phyloP scores from a whole-genome alignment of 2,329 filamentous ascomycete species.

The Colletotrichum musae region DNA sequence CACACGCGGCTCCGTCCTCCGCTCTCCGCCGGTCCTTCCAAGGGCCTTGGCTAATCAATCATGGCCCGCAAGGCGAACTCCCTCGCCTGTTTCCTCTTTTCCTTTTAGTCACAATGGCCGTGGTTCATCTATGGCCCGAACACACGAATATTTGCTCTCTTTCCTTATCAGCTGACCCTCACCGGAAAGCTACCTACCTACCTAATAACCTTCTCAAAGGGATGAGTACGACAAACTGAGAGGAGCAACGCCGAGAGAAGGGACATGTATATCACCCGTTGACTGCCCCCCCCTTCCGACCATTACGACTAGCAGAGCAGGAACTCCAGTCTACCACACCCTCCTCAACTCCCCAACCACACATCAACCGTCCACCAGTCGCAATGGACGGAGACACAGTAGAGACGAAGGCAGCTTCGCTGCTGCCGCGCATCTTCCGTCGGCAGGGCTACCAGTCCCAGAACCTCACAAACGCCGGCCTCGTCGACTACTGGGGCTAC shows the following conservation, averaged over 20 bases:
- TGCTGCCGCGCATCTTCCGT: background rate
- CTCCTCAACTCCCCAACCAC: no score
- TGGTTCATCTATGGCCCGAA: no score
- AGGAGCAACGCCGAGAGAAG: background rate
- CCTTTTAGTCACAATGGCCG: constrained; percentile 8
- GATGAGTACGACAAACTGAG: background rate
- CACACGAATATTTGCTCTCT: background rate
- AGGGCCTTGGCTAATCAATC: no score
- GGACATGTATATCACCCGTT: constrained; percentile 6
- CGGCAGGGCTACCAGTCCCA: constrained; percentile 46
- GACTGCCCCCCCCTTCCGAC: background rate
- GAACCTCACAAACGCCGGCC: constrained; percentile 53
- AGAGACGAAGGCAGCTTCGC: background rate
- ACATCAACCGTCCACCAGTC: background rate
- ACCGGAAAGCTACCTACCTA: background rate
- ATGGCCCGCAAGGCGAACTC: background rate
- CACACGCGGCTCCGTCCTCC: no score
- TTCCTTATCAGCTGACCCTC: no score
- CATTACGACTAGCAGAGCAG: no score
- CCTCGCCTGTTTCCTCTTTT: constrained; percentile 1
- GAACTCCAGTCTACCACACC: no score
- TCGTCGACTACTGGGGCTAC: constrained; percentile 63
- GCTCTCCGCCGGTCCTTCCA: no score
- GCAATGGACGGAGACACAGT: background rate
- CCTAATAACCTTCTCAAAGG: background rate